Evolutionary conservation across 306 rosid species (phyloP).

Genomic region (Lathyrus aphaca): DNA sequence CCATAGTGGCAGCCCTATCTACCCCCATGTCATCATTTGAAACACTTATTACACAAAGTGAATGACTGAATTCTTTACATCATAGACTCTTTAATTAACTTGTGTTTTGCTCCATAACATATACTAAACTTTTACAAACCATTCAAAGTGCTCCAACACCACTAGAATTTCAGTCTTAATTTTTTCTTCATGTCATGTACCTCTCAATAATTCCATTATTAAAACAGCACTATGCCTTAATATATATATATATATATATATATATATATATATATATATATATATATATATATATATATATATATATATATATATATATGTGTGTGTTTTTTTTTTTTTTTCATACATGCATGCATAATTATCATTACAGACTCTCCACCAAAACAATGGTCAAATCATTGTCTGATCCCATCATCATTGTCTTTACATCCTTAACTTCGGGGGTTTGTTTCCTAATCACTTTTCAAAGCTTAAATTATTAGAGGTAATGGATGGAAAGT

Average conservation of each 20-base stretch:
- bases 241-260: no score
- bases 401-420: slow-evolving; percentile 39
- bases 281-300: no score
- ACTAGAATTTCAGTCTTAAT: slow-evolving; percentile 24
- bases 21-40: background rate
- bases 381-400: slow-evolving; percentile 35
- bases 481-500: slow-evolving; percentile 38
- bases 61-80: background rate
- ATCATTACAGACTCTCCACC: slow-evolving; percentile 19
- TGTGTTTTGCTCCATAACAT: slow-evolving; percentile 18
- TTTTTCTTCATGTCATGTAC: slow-evolving; percentile 42
- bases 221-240: slow-evolving; percentile 20
- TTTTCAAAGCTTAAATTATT: slow-evolving; percentile 50
- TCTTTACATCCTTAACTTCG: slow-evolving; percentile 43
- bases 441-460: slow-evolving; percentile 47
- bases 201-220: slow-evolving; percentile 33
- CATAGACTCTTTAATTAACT: slow-evolving; percentile 28
- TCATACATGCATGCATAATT: background rate
- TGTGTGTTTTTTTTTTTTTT: no score
- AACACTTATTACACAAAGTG: background rate
- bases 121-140: slow-evolving; percentile 30
- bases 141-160: slow-evolving; percentile 38
- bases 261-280: no score
- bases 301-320: no score
- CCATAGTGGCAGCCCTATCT: background rate